Base-by-base conservation (phyloP, 352 stramenopile species). In the Pythium aquatile region DNA sequence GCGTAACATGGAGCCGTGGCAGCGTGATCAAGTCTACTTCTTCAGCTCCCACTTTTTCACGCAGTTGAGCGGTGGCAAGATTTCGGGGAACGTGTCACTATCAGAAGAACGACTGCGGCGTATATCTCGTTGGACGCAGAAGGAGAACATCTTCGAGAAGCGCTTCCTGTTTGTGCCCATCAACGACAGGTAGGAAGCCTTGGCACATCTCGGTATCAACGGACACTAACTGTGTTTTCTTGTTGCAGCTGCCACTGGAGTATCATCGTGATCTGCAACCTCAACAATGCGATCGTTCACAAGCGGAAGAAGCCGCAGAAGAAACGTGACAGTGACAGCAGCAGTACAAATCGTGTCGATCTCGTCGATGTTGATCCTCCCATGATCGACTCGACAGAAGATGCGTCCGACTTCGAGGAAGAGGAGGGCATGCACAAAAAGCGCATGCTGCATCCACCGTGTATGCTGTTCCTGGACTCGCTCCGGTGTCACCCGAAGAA, bases 31-130 rank as follows among this genome's bases (percentile, higher is more conserved):
- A 47, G 80, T 93, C 29, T 94, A 98, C 63, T 94, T 98, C 62
- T 99, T 98, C 69, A 97, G 90, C 24, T 97, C 93, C 13, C 93
- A 98, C 72, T 99, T 99, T 59, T 98, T 97, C 76, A 96, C 94
- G 28, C 96, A 93, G 29, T 67, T 99, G 10, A 78, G 84, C 58
- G 78, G 91, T 24, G 73, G 88, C 26, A 66, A 58, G 20, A 30
- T 69, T 7, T 63, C 55, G 2, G 57, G 60, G 73, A 54, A 66
- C 69, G 26, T 66, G 20, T 44, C 55, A 7, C 9, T 66, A 6
- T 42, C 75, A 1, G 73, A 85, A 44, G 78, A 88, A 53, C 77
- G 80, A 20, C 82, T 88, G 48, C 65, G 70, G 7, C 73, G 82
- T 46, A 77, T 91, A 14, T 74, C 79, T 42, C 81, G 83, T 28